phyloP scores from a whole-genome alignment of 805 yeast species.

The Huiozyma naganishii region DNA sequence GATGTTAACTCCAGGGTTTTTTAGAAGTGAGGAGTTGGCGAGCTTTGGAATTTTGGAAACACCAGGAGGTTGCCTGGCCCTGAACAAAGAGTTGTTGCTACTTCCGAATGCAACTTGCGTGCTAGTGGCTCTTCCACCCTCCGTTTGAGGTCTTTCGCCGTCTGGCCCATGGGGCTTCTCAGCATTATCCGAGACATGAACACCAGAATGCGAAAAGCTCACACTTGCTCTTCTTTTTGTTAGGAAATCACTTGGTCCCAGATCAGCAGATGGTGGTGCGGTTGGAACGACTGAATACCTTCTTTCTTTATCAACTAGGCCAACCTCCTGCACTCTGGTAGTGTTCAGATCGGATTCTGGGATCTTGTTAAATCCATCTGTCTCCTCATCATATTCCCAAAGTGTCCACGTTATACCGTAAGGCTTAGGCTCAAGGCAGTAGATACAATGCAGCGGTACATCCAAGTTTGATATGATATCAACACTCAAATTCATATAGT shows the following conservation, averaged over 20 bases:
- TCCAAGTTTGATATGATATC: constrained; percentile 81
- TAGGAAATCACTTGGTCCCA: constrained; percentile 6
- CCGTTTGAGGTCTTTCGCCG: neutral
- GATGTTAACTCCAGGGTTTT: neutral
- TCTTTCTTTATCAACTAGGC: constrained; percentile 57
- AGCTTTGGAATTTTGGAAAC: neutral
- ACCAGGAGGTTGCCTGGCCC: neutral
- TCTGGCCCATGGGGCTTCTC: neutral
- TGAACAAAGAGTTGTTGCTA: neutral
- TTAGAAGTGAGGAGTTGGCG: neutral
- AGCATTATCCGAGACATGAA: neutral
- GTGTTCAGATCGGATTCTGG: constrained; percentile 32
- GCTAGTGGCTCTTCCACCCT: neutral
- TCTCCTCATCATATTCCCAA: constrained; percentile 72
- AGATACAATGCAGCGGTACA: constrained; percentile 85
- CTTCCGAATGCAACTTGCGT: neutral
- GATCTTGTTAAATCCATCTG: constrained; percentile 69
- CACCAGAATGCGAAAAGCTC: constrained; percentile 5
- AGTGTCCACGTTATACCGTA: constrained; percentile 91
- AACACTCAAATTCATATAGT: constrained; percentile 72
- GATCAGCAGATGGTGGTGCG: constrained; percentile 38
- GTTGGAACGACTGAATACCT: constrained; percentile 70
- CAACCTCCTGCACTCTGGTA: constrained; percentile 54
- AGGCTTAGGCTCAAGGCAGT: constrained; percentile 84
- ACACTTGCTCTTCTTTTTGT: constrained; percentile 9